phyloP scores from a whole-genome alignment of 1,139 yeast species.

The Hansenula anomala region DNA sequence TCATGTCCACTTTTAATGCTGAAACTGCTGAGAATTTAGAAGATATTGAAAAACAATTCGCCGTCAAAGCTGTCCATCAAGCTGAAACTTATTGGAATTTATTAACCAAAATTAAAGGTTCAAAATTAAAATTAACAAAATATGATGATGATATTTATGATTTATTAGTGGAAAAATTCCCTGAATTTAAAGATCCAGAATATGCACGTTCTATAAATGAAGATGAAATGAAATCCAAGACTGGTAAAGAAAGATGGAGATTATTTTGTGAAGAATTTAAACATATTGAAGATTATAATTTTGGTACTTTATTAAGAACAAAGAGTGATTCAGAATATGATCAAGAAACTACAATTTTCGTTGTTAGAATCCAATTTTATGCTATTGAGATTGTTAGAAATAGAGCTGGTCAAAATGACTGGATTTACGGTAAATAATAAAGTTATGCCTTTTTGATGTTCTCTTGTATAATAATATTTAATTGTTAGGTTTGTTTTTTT shows the following conservation, averaged over 20 bases:
- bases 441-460: not conserved
- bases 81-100: conserved; percentile 92
- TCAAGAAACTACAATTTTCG: conserved; percentile 83
- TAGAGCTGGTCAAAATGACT: conserved; percentile 85
- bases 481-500: too few species aligned
- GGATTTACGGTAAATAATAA: conserved; percentile 46
- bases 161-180: conserved; percentile 68
- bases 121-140: conserved; percentile 71
- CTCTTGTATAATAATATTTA: too few species aligned
- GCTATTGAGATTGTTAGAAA: conserved; percentile 95
- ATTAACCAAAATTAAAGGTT: conserved; percentile 69
- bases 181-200: conserved; percentile 66
- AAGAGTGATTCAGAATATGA: conserved; percentile 69
- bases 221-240: conserved; percentile 73
- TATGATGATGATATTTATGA: conserved; percentile 80
- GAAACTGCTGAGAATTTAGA: conserved; percentile 58
- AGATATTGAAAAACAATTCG: conserved; percentile 90
- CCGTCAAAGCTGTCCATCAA: conserved; percentile 95
- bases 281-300: conserved; percentile 83
- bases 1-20: conserved; percentile 39
- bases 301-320: conserved; percentile 86
- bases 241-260: conserved; percentile 91
- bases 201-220: conserved; percentile 60
- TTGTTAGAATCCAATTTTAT: conserved; percentile 87
- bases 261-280: conserved; percentile 79